These are phyloP conservation scores for Liquidambar formosana DNA, from an alignment of 164 flowering plant species.

Conservation along the genomic window DNA sequence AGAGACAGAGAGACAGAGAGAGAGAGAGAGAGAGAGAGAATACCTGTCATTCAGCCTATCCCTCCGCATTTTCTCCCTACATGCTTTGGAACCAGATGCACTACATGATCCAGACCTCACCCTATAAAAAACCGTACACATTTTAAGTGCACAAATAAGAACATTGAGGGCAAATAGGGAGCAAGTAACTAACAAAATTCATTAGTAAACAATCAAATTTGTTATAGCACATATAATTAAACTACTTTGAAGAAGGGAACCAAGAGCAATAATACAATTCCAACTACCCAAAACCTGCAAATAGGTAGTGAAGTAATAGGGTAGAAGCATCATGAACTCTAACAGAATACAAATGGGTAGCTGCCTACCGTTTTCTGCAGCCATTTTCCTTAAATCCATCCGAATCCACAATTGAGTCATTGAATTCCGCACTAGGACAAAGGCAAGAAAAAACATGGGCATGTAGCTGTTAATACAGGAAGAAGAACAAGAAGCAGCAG, in stretches of 20 bases:
- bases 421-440: conserved; percentile 44
- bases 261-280: no score
- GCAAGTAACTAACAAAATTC: background rate
- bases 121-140: conserved; percentile 36
- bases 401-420: conserved; percentile 41
- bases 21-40: conserved; percentile 8
- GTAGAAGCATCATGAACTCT: no score
- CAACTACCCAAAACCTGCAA: background rate
- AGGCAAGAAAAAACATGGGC: background rate
- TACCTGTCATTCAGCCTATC: conserved; percentile 78
- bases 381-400: conserved; percentile 45
- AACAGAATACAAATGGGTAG: no score
- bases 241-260: no score
- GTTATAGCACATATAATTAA: background rate
- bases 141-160: background rate
- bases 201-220: background rate
- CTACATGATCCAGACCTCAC: conserved; percentile 41
- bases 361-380: conserved; percentile 54
- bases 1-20: background rate
- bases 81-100: conserved; percentile 68
- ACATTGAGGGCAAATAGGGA: background rate
- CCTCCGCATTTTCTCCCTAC: conserved; percentile 74
- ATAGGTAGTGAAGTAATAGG: background rate
- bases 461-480: background rate
- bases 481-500: background rate